Base-by-base conservation (phyloP, 176 grass and related monocot species). In the Oryza glaberrima region DNA sequence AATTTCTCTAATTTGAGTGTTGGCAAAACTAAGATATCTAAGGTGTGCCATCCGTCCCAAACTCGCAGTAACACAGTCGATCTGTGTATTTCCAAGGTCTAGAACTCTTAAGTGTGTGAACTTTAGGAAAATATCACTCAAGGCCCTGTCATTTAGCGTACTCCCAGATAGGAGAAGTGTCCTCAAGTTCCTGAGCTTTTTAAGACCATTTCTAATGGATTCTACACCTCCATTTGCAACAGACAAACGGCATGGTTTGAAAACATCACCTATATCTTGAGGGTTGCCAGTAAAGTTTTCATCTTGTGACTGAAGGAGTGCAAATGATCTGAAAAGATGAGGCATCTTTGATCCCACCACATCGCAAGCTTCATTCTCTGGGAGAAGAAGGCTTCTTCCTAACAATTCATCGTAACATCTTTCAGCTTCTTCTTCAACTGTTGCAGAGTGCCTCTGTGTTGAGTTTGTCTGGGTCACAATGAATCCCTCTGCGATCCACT, bases 1-100 rank as follows among this genome's bases (percentile, higher is more conserved):
- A 45, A 94, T 74, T 43, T 85, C 84, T 72, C 78, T 89, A 61
- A 94, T 30, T 83, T 75, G 71, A 32, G 87, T 94, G 14, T 72
- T 64, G 60, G 92, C 86, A 82, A 94, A 73, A 60, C 83, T 90
- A 16, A 94, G 81, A 75, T 92, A 91, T 73, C 89, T 94, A 75
- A 94, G 80, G 68, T 91, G 92, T 7, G 20, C 52, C 72, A 94
- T 81, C 35, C 78, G 70, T 69, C 83, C 82, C 61, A 94, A 86
- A 54, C 46, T 84, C 38, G 65, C 68, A 35, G 83, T 46, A 67
- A 94, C 73, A 28, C 52, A 56, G 32, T 87, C 67, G 65, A 94
- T 75, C n/a, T 79, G n/a, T 65, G 89, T 82, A 44, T 54, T n/a
- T 74, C 69, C 45, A 48, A 94, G 77, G 77, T 94, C 92, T 52